Percentiles rank a stretch among this genome's conserved stretches.
These are phyloP conservation scores for Fraxinus baroniana DNA, from an alignment of 305 asterid species.

Conservation along the genomic window DNA sequence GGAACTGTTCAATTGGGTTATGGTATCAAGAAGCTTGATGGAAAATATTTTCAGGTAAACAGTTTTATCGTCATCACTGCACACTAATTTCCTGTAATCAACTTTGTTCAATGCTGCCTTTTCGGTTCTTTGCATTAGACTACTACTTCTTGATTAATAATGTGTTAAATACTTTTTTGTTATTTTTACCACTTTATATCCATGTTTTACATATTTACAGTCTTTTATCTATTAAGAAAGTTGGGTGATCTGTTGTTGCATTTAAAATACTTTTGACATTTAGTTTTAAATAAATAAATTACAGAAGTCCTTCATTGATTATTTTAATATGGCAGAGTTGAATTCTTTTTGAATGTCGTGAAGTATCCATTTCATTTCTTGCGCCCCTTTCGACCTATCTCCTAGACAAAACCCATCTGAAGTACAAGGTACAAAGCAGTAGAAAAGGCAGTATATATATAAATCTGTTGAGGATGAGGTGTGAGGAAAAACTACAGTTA, in stretches of 20 bases:
- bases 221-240: background rate
- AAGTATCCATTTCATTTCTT: background rate
- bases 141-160: background rate
- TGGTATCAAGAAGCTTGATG: slow-evolving; percentile 86
- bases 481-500: background rate
- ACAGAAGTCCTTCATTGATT: background rate
- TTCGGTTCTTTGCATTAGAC: background rate
- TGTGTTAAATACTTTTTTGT: background rate
- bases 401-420: background rate
- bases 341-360: background rate
- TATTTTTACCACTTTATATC: background rate
- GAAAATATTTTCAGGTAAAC: slow-evolving; percentile 71
- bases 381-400: background rate
- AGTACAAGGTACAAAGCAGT: background rate
- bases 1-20: slow-evolving; percentile 73
- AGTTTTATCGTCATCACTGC: background rate
- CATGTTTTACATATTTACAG: background rate
- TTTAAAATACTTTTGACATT: background rate
- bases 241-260: background rate
- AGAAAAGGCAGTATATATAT: background rate
- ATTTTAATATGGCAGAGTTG: background rate
- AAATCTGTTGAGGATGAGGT: background rate
- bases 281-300: background rate
- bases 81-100: background rate
- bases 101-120: background rate